Evolutionary conservation across 2,329 filamentous ascomycete genomes (phyloP).

Genomic region (Xylaria arbuscula): DNA sequence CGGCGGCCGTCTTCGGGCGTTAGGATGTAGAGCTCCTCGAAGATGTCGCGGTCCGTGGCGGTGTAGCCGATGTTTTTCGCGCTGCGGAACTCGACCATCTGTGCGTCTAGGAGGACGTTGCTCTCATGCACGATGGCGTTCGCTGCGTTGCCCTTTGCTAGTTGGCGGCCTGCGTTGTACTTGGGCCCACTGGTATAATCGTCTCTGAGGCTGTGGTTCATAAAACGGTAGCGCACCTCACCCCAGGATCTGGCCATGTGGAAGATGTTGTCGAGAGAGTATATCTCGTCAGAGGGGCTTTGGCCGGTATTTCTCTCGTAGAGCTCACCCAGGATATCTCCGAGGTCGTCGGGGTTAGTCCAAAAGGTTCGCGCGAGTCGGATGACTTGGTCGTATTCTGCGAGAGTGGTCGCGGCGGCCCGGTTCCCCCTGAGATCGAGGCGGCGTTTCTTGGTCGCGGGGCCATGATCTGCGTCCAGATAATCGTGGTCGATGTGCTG

Average conservation of each 20-base stretch:
- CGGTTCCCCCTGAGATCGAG: constrained; percentile 6
- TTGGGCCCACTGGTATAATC: neutral
- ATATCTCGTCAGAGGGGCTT: neutral
- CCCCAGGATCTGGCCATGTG: constrained; percentile 2
- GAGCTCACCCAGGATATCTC: constrained; percentile 1
- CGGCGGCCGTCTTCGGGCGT: constrained; percentile 22
- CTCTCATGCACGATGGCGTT: constrained; percentile 28
- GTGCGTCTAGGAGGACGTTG: constrained; percentile 11
- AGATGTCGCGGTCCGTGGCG: constrained; percentile 1
- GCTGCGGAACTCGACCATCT: constrained; percentile 17
- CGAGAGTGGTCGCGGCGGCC: neutral
- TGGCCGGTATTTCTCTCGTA: neutral
- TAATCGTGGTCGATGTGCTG: constrained; percentile 15
- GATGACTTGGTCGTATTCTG: constrained; percentile 15
- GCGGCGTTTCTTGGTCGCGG: constrained; percentile 4
- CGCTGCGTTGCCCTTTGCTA: constrained; percentile 14
- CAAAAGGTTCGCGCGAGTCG: constrained; percentile 14
- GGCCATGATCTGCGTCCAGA: neutral
- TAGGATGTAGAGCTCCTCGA: constrained; percentile 14
- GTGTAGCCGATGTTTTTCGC: neutral
- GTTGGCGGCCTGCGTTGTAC: neutral
- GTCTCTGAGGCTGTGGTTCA: constrained; percentile 24
- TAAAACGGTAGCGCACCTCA: constrained; percentile 27
- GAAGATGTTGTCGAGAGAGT: constrained; percentile 13
- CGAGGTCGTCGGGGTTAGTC: neutral